These are phyloP conservation scores for Beta lomatogona DNA, from an alignment of 179 eudicot genomes.

Conservation along the genomic window DNA sequence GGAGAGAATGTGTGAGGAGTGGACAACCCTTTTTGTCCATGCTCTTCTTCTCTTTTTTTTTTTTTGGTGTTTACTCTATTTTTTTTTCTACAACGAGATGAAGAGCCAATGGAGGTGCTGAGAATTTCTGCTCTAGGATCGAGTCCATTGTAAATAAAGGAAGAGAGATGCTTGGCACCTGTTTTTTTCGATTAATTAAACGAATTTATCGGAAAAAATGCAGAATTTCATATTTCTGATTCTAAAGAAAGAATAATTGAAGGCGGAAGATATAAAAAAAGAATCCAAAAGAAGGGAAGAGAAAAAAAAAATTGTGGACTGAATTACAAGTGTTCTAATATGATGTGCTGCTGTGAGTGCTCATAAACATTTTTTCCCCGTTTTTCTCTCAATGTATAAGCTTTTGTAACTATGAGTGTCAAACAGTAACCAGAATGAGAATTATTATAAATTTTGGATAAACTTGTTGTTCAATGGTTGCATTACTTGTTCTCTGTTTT, in stretches of 20 bases:
- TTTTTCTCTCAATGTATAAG: conserved; percentile 8
- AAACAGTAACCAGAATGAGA: not conserved
- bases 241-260: no score
- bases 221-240: no score
- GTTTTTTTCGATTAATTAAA: no score
- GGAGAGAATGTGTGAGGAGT: no score
- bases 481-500: not conserved
- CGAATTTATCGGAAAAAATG: no score
- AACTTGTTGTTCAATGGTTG: not conserved
- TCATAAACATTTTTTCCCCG: not conserved
- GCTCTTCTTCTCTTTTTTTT: not conserved
- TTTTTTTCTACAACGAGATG: not conserved
- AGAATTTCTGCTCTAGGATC: conserved; percentile 8
- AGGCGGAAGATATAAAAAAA: no score
- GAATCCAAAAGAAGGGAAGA: no score
- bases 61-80: not conserved
- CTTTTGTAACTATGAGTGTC: not conserved
- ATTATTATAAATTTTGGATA: conserved; percentile 17
- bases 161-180: conserved; percentile 16
- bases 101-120: conserved; percentile 13
- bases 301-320: no score
- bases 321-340: not conserved
- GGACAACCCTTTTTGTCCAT: no score
- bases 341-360: not conserved
- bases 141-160: conserved; percentile 30